Conservation (phyloP, 148 eudicot species). For the Rhododendron griersonianum region DNA sequence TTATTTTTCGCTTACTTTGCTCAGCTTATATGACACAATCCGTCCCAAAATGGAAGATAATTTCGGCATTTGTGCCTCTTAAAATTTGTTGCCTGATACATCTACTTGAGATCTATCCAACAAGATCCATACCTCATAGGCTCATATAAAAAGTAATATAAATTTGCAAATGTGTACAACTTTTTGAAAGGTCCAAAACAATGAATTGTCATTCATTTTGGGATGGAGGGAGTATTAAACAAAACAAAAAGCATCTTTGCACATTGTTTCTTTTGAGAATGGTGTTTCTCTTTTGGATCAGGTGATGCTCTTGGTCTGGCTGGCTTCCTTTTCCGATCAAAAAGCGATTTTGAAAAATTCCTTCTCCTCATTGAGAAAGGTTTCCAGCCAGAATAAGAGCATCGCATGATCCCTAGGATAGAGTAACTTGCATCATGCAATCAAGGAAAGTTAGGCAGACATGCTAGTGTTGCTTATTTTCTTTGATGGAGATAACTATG, state of each 20-base stretch:
- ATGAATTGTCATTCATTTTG: neutral
- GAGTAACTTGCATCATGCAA: neutral
- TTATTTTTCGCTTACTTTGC: neutral
- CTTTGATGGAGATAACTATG: neutral
- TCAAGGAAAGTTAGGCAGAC: neutral
- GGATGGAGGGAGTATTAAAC: neutral
- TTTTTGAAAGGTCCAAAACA: neutral
- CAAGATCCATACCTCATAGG: neutral
- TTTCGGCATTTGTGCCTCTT: too few relatives aligned
- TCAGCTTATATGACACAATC: neutral
- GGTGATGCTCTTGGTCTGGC: neutral
- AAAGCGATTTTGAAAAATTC: neutral
- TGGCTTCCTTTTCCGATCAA: neutral
- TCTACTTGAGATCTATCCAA: neutral
- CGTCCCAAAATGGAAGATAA: neutral
- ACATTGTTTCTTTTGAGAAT: neutral
- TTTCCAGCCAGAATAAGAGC: neutral
- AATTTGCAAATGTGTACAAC: neutral
- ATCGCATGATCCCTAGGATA: neutral
- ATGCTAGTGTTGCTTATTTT: neutral
- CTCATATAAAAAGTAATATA: neutral
- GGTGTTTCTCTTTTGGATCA: neutral
- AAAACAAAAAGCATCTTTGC: neutral
- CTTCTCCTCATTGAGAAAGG: neutral
- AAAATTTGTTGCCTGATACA: neutral